A percentile compares a stretch with the other conserved stretches of the same genome.
Conservation (phyloP, 2,329 filamentous ascomycete genomes). For the Clonostachys sp. region DNA sequence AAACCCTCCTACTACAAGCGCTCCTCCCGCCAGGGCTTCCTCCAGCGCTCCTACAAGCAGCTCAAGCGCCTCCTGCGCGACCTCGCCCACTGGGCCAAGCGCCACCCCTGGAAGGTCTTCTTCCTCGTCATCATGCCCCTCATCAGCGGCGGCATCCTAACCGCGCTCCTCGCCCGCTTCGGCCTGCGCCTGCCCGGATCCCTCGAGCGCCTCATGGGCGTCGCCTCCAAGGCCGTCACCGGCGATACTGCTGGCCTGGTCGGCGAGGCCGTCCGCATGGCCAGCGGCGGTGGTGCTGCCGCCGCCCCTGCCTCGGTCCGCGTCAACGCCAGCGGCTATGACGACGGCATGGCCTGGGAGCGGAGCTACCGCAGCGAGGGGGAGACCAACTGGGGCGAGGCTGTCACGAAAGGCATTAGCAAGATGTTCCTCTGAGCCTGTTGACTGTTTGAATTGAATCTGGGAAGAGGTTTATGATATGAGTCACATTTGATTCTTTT, state of each 20-base stretch:
- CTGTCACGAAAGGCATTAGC: slow-evolving; percentile 26
- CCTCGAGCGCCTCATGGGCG: slow-evolving; percentile 54
- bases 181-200: slow-evolving; percentile 70
- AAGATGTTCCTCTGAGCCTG: slow-evolving; percentile 33
- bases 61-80: slow-evolving; percentile 77
- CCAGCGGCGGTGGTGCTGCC: slow-evolving; percentile 15
- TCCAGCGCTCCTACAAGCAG: slow-evolving; percentile 68
- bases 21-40: slow-evolving; percentile 74
- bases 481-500: no score
- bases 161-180: slow-evolving; percentile 72
- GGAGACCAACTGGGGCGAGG: slow-evolving; percentile 22
- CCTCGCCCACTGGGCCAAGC: slow-evolving; percentile 74
- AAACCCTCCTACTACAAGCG: slow-evolving; percentile 70
- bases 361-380: slow-evolving; percentile 19
- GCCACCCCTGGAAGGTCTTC: slow-evolving; percentile 84
- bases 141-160: slow-evolving; percentile 76
- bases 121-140: slow-evolving; percentile 83
- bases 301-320: slow-evolving; percentile 6
- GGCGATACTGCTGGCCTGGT: slow-evolving; percentile 45
- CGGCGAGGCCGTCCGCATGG: slow-evolving; percentile 51
- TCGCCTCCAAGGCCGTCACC: slow-evolving; percentile 34
- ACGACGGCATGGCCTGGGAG: slow-evolving; percentile 32
- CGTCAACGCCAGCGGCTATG: slow-evolving; percentile 19
- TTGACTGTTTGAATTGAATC: no score
- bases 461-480: no score